Conservation (phyloP, 2,329 filamentous ascomycete species). For the Berkeleyomyces rouxiae region DNA sequence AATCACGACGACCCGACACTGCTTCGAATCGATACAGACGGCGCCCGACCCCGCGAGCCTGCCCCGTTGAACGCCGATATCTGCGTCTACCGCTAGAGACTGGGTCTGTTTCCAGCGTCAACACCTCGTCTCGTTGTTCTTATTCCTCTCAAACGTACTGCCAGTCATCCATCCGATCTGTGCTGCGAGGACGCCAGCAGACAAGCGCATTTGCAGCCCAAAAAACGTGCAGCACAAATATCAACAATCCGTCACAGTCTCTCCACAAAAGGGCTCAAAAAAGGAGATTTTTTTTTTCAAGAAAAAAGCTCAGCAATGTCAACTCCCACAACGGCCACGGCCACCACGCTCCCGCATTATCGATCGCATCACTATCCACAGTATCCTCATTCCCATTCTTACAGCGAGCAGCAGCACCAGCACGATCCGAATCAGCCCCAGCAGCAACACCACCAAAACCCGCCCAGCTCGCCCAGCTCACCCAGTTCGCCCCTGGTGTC, state of each 20-base stretch:
- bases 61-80: too few relatives aligned
- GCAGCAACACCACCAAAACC: not conserved
- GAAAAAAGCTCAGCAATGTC: slow-evolving; percentile 40
- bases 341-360: slow-evolving; percentile 35
- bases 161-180: not conserved
- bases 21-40: too few relatives aligned
- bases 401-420: slow-evolving; percentile 3
- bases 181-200: not conserved
- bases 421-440: not conserved
- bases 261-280: not conserved
- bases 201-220: not conserved
- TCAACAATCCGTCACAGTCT: not conserved
- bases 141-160: not conserved
- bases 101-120: too few relatives aligned
- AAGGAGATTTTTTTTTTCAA: not conserved
- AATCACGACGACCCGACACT: not conserved
- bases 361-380: slow-evolving; percentile 43
- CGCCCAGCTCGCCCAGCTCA: not conserved
- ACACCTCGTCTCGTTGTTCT: not conserved
- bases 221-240: not conserved
- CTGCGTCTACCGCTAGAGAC: too few relatives aligned
- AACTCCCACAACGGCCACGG: slow-evolving; percentile 63
- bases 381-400: slow-evolving; percentile 9
- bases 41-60: too few relatives aligned
- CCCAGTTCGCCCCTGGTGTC: not conserved